Evolutionary conservation across 352 stramenopile genomes (phyloP), one percentile per base, ranked within the genome.

Genomic region (Globisporangium takayamanum): DNA sequence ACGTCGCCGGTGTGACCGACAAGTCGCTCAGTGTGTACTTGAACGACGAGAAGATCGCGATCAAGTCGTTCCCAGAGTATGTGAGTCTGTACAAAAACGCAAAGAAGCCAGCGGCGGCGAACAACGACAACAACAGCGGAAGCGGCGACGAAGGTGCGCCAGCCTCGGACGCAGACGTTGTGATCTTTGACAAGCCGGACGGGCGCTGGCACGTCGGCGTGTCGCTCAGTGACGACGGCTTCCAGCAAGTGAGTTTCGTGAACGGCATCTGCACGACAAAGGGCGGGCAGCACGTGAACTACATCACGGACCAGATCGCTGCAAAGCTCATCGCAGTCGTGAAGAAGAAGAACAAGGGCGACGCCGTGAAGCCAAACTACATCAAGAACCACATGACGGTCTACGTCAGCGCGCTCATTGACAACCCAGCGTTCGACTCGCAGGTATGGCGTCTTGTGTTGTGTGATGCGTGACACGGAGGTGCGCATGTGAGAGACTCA

Each of bases 391-490:
- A 98, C 74, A 87, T 99, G 58, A 95, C 84, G 30, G 69, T 99
- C n/a, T 98, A 97, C 64, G 88, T 98, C 11, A 99, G 97, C 61
- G 85, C 88, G 41, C 67, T 98, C 39, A 98, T 99, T 62, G 96
- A 98, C 62, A 99, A 99, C 70, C 95, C 97, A 16, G 88, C 94
- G 0, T 99, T 99, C 68, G 96, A 99, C 76, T 98, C 93, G 15
- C 96, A 98, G 73, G 79, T 86, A 67, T 28, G 10, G 1, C 28
- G n/a, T 1, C 18, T 25, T 28, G n/a, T 47, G 3, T 18, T n/a
- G 4, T 39, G 36, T 28, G 16, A n/a, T 18, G 8, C 4, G 15
- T 22, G 26, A 12, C 10, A 49, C 10, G 44, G 10, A 15, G 44
- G 11, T 2, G 7, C 7, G 15, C 25, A 28, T 28, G 44, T 26